Evolutionary conservation across 495 filamentous ascomycete genomes (phyloP).

Genomic region (Penicillium roqueforti): DNA sequence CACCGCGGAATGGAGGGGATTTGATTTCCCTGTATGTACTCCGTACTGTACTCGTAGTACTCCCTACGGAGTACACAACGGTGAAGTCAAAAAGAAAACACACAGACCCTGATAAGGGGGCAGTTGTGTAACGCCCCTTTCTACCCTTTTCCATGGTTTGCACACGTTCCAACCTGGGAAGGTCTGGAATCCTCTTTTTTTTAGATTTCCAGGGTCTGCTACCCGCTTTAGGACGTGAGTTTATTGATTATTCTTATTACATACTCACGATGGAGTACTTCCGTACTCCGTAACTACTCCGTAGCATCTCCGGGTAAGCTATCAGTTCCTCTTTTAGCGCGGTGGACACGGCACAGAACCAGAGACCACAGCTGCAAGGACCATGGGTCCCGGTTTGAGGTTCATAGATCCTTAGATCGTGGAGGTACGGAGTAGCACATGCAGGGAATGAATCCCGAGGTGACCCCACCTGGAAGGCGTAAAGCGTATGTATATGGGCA

Average conservation of each 20-base stretch:
- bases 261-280: too few species aligned
- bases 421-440: constrained; percentile 26
- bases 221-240: constrained; percentile 12
- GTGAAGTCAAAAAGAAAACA: neutral
- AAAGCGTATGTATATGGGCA: neutral
- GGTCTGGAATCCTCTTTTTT: neutral
- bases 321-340: neutral
- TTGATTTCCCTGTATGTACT: neutral
- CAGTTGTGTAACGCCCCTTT: constrained; percentile 5
- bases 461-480: neutral
- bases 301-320: too few species aligned
- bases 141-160: constrained; percentile 1
- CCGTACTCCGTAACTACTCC: too few species aligned
- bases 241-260: constrained; percentile 8
- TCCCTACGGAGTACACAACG: neutral
- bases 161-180: neutral
- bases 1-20: constrained; percentile 20
- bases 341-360: constrained; percentile 15
- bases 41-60: neutral
- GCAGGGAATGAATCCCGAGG: constrained; percentile 20
- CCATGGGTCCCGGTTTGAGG: constrained; percentile 6
- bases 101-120: constrained; percentile 19
- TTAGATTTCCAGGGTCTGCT: constrained; percentile 24
- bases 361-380: constrained; percentile 12
- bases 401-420: constrained; percentile 17